A percentile compares a stretch with the other conserved stretches of the same genome.
These are phyloP conservation scores for Stylonectria norvegica DNA, from an alignment of 2,329 filamentous ascomycete species.

Conservation along the genomic window DNA sequence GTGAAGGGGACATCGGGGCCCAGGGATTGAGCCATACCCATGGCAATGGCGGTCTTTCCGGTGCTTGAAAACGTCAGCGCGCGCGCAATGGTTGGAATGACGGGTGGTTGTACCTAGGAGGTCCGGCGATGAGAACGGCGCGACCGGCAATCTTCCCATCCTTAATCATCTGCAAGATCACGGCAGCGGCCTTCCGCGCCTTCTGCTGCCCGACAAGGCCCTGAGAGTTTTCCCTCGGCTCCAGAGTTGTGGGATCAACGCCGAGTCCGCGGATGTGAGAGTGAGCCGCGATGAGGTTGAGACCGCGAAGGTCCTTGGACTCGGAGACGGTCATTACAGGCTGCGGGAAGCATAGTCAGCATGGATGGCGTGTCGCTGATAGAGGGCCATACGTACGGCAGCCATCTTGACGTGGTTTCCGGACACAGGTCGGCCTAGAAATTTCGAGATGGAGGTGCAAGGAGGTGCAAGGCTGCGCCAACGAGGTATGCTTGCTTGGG, in stretches of 20 bases:
- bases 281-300: slow-evolving; percentile 97
- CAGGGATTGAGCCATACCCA: slow-evolving; percentile 97
- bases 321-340: slow-evolving; percentile 79
- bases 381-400: slow-evolving; percentile 43
- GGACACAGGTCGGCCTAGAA: slow-evolving; percentile 11
- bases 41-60: slow-evolving; percentile 96
- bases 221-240: slow-evolving; percentile 80
- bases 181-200: slow-evolving; percentile 90
- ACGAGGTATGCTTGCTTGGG: slow-evolving; percentile 4
- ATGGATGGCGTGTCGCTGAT: slow-evolving; percentile 3
- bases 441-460: slow-evolving; percentile 12
- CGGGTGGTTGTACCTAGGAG: slow-evolving; percentile 62
- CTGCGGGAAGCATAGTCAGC: slow-evolving; percentile 35
- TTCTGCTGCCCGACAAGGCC: slow-evolving; percentile 95
- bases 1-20: slow-evolving; percentile 95
- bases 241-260: slow-evolving; percentile 85
- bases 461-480: slow-evolving; percentile 5
- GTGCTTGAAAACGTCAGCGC: slow-evolving; percentile 56
- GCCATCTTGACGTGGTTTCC: slow-evolving; percentile 42
- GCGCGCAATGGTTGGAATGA: neutral
- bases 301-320: slow-evolving; percentile 89
- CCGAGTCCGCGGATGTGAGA: slow-evolving; percentile 96
- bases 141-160: slow-evolving; percentile 97
- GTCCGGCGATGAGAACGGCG: slow-evolving; percentile 90
- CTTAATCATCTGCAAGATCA: slow-evolving; percentile 98